These are phyloP conservation scores for Alternaria angustiovoidea DNA, from an alignment of 2,329 filamentous ascomycete genomes.

Conservation along the genomic window DNA sequence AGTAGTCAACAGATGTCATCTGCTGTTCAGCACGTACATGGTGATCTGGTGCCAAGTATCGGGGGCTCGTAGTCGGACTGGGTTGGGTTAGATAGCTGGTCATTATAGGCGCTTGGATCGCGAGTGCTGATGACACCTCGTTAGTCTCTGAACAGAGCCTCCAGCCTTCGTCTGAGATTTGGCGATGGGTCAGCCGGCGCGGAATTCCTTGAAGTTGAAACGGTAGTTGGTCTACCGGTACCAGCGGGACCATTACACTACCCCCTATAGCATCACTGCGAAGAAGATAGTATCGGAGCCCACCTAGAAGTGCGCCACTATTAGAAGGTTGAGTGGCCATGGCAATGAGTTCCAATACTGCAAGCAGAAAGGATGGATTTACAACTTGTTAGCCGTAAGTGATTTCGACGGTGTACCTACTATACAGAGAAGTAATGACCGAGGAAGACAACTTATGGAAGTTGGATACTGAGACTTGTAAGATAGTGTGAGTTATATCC, in stretches of 20 bases:
- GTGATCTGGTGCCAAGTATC: constrained; percentile 32
- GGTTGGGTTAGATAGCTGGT: neutral
- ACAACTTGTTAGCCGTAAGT: neutral
- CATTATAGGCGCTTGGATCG: constrained; percentile 12
- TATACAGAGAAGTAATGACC: constrained; percentile 6
- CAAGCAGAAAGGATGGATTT: neutral
- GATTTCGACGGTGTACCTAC: neutral
- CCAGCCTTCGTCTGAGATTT: constrained; percentile 37
- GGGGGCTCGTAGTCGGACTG: neutral
- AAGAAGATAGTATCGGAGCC: constrained; percentile 50
- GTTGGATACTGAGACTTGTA: neutral
- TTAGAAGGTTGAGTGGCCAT: constrained; percentile 14
- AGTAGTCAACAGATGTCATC: neutral
- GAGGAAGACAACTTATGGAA: neutral
- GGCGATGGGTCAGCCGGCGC: constrained; percentile 40
- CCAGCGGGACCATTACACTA: constrained; percentile 49
- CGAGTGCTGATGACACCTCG: constrained; percentile 16
- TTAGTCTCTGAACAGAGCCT: constrained; percentile 30
- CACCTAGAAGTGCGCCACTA: constrained; percentile 16
- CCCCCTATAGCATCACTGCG: constrained; percentile 24
- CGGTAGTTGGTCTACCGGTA: constrained; percentile 56
- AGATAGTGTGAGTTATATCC: constrained; percentile 6
- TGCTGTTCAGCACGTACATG: constrained; percentile 14
- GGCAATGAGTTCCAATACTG: neutral
- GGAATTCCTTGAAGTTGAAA: constrained; percentile 51